Evolutionary conservation across 2,329 filamentous ascomycete species (phyloP), one percentile per base, ranked within the genome.

Genomic region (Alternaria ethzedia): DNA sequence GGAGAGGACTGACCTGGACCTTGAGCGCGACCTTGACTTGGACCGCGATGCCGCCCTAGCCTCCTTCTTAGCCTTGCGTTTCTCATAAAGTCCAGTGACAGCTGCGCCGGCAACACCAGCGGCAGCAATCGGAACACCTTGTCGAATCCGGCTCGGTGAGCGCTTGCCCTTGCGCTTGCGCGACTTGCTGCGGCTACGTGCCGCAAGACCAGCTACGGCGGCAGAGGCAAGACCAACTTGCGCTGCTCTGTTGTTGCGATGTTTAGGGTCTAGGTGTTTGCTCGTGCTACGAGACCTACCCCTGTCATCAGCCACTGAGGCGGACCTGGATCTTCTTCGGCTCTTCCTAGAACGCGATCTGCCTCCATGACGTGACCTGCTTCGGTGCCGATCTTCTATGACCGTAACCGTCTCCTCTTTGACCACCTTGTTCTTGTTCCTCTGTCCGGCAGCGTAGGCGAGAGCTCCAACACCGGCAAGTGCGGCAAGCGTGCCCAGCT

Each of bases 211-310:
- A 36, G 87, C 88, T 9, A 87, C 86, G 8, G 88, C 87, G 62
- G 88, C 88, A 67, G 85, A 87, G 21, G 87, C 88, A 56, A 89
- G 80, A 65, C 88, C 88, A 57, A 87, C 88, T 72, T 88, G 85
- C 13, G 87, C 88, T 68, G 88, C 87, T 62, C 86, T 84, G 55
- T 85, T 84, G 65, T 87, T 88, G 61, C 87, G 84, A 69, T 88
- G 86, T 62, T 84, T 77, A 2, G 83, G 81, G 59, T 83, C 79
- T 32, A 76, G 73, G 68, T 81, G 75, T 66, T 74, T 79, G 71
- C 74, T 84, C 43, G 82, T 77, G 65, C 83, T 85, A 50, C 83
- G 81, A 50, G 78, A 80, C 57, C 75, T 70, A 43, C 65, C 68
- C 30, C 74, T 69, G 47, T 68, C 64, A 56, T 70, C 66, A 41